Percentiles rank a stretch among this genome's conserved stretches.
These are phyloP conservation scores for Dioscorea dumetorum DNA, from an alignment of 106 monocot species.

Conservation along the genomic window DNA sequence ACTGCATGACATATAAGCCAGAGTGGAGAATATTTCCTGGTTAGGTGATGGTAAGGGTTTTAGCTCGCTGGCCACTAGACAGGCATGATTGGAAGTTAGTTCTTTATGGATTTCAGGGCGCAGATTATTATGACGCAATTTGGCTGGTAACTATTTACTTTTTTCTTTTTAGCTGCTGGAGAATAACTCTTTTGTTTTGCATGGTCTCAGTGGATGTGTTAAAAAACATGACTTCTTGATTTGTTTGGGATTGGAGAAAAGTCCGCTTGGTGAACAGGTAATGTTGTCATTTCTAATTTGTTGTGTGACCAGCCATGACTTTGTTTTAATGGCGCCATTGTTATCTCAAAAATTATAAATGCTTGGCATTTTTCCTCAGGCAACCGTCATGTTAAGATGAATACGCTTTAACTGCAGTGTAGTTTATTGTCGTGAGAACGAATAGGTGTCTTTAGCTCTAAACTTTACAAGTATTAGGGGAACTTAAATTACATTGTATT, in stretches of 20 bases:
- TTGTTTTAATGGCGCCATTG: too few species aligned
- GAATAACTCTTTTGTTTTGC: constrained; percentile 6
- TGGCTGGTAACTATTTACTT: too few species aligned
- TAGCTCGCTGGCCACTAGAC: background rate
- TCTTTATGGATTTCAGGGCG: background rate
- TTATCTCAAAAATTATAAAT: too few species aligned
- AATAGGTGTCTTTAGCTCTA: background rate
- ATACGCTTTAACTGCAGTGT: too few species aligned
- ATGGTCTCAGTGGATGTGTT: constrained; percentile 57
- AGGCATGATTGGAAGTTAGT: background rate
- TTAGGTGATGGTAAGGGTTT: background rate
- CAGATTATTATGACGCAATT: background rate
- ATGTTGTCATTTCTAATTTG: background rate
- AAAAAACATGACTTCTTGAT: constrained; percentile 33
- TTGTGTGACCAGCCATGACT: background rate
- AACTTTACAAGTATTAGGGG: background rate
- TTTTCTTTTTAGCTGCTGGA: background rate
- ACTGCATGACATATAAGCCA: background rate
- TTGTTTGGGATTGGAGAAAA: constrained; percentile 33
- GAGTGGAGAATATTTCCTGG: background rate
- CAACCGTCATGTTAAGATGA: too few species aligned
- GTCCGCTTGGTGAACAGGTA: constrained; percentile 53
- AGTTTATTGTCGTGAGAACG: background rate
- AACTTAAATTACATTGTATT: background rate
- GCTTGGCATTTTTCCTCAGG: too few species aligned